Conservation (phyloP, 2,329 filamentous ascomycete species). For the Xylariales sp. region DNA sequence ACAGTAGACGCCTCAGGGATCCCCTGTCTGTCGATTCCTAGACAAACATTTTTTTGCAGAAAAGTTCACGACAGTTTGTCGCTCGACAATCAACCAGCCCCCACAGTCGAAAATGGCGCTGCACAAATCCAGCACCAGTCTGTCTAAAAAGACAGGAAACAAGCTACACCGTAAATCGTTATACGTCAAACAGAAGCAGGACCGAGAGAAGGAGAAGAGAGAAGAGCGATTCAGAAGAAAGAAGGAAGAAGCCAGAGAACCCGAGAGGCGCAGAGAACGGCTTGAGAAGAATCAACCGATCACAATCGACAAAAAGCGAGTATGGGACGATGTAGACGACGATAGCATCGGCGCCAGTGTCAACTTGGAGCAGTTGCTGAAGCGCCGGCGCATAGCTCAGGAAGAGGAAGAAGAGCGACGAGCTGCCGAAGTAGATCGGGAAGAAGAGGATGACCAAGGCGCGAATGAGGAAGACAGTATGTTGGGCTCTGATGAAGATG, state of each 20-base stretch:
- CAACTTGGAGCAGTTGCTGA: slow-evolving; percentile 53
- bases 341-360: slow-evolving; percentile 53
- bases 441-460: slow-evolving; percentile 33
- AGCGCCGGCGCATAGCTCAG: slow-evolving; percentile 49
- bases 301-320: slow-evolving; percentile 82
- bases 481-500: slow-evolving; percentile 61
- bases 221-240: slow-evolving; percentile 74
- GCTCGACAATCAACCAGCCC: too few species aligned
- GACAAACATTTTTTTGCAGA: too few species aligned
- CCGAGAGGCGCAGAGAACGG: slow-evolving; percentile 67
- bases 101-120: slow-evolving; percentile 10
- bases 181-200: slow-evolving; percentile 75
- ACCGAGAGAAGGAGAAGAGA: slow-evolving; percentile 67
- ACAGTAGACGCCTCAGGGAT: too few species aligned
- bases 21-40: too few species aligned
- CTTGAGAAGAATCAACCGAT: slow-evolving; percentile 72
- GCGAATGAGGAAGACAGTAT: slow-evolving; percentile 65
- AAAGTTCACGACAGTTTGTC: too few species aligned
- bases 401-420: slow-evolving; percentile 42
- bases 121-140: slow-evolving; percentile 10
- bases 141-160: slow-evolving; percentile 50
- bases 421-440: slow-evolving; percentile 40
- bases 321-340: slow-evolving; percentile 75
- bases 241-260: slow-evolving; percentile 81
- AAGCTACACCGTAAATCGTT: slow-evolving; percentile 76